Evolutionary conservation across 225 moss, liverwort and hornwort species (phyloP), one percentile per base, ranked within the genome.

Genomic region (Sphagnum tenellum): DNA sequence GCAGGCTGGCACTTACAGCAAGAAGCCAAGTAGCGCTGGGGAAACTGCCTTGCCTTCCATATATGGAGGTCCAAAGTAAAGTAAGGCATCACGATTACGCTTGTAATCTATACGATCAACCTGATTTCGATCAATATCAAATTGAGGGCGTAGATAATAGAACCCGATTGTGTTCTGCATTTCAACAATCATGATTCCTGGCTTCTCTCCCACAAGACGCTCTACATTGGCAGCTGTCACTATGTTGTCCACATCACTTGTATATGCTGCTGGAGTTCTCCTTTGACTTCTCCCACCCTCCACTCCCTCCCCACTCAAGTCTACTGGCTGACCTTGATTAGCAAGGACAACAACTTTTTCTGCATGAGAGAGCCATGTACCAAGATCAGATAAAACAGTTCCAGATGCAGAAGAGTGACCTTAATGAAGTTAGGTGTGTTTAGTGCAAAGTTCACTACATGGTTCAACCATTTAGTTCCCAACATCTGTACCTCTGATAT

Each of bases 41-140:
- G 86, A 94, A 1, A 94, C 77, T 56, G 93, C 90, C 65, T 88
- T 94, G 64, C 93, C 93, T 64, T 86, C 84, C 88, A 94, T 94
- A 62, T 73, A 90, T 3, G 93, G 72, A 49, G 86, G 86, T 50
- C 72, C 75, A 51, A 94, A 90, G 68, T 94, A 86, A 60, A 86
- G 66, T 44, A 90, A 67, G 52, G 81, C 84, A 44, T 88, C 86
- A 62, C 73, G 81, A 57, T 88, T 94, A 64, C 88, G 88, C 58
- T 64, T 74, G 63, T 77, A 76, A 70, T 83, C 84, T 2, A 44
- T 0, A 5, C 7, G 65, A 9, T 75, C 49, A 47, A 88, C 86
- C 45, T 88, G 84, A 12, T 68, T 64, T 59, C 63, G 64, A 56
- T 66, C 50, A 54, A 88, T 72, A 59, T 78, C 79, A 45, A 82